phyloP scores from a whole-genome alignment of 495 filamentous ascomycete species.

The Penicillium lagena region DNA sequence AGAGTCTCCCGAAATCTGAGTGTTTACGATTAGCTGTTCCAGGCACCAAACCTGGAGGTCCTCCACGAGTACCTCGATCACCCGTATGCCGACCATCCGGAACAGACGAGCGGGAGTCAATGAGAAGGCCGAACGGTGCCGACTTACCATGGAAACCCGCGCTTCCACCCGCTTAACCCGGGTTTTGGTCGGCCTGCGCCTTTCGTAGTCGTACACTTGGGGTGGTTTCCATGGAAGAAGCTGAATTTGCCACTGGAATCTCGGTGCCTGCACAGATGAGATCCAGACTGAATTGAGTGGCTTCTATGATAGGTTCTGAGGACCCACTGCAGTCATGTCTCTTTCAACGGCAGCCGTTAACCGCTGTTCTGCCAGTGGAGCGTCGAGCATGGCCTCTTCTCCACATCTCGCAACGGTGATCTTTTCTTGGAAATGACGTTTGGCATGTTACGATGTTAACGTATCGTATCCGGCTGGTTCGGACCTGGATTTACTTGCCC shows the following conservation, averaged over 20 bases:
- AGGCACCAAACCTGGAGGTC: neutral
- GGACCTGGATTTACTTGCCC: constrained; percentile 5
- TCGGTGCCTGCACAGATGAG: neutral
- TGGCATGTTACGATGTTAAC: constrained; percentile 4
- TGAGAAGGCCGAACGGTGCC: neutral
- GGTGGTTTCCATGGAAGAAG: constrained; percentile 2
- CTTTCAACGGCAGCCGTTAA: constrained; percentile 2
- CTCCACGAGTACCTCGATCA: constrained; percentile 1
- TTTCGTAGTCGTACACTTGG: neutral
- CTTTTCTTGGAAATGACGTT: constrained; percentile 12
- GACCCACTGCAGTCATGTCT: constrained; percentile 2
- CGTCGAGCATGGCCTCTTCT: constrained; percentile 5
- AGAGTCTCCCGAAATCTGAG: neutral
- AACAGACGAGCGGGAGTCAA: neutral
- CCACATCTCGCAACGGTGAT: constrained; percentile 2
- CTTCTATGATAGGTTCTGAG: constrained; percentile 3
- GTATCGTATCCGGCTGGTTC: constrained; percentile 17
- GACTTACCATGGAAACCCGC: constrained; percentile 1
- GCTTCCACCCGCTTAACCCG: constrained; percentile 3
- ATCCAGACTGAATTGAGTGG: neutral
- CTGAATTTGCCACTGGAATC: constrained; percentile 3
- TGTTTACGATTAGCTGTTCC: constrained; percentile 3
- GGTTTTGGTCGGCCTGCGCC: neutral
- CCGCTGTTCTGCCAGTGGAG: constrained; percentile 5
- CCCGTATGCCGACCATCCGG: neutral